phyloP scores from a whole-genome alignment of 306 rosid species.

The Macrotyloma uniflorum region DNA sequence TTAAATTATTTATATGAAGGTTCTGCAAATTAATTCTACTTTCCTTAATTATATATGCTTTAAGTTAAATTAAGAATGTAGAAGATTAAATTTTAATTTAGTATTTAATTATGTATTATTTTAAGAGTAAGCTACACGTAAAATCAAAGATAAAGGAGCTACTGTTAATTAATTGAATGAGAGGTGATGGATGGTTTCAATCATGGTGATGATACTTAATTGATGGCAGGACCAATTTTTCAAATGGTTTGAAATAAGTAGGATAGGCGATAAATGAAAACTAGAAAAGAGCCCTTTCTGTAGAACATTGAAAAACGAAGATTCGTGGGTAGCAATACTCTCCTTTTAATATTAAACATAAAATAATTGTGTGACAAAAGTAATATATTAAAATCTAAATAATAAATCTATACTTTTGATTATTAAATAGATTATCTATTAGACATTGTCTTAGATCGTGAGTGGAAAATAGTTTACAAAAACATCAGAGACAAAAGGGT shows the following conservation, averaged over 20 bases:
- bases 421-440: neutral
- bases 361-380: slow-evolving; percentile 9
- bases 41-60: neutral
- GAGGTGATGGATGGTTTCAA: neutral
- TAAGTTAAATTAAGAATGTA: neutral
- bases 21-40: neutral
- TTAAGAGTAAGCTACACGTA: neutral
- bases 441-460: slow-evolving; percentile 7
- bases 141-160: neutral
- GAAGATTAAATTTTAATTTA: neutral
- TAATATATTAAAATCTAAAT: neutral
- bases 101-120: neutral
- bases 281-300: neutral
- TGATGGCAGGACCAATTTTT: slow-evolving; percentile 17
- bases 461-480: neutral
- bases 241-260: slow-evolving; percentile 24
- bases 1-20: neutral
- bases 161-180: neutral
- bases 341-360: neutral
- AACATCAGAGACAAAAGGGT: neutral
- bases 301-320: slow-evolving; percentile 17
- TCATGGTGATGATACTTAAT: neutral
- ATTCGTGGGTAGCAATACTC: slow-evolving; percentile 33
- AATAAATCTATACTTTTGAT: neutral
- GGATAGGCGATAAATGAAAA: slow-evolving; percentile 14